Base-by-base conservation (phyloP, 257 asterid species). In the Forsythia viridissima region DNA sequence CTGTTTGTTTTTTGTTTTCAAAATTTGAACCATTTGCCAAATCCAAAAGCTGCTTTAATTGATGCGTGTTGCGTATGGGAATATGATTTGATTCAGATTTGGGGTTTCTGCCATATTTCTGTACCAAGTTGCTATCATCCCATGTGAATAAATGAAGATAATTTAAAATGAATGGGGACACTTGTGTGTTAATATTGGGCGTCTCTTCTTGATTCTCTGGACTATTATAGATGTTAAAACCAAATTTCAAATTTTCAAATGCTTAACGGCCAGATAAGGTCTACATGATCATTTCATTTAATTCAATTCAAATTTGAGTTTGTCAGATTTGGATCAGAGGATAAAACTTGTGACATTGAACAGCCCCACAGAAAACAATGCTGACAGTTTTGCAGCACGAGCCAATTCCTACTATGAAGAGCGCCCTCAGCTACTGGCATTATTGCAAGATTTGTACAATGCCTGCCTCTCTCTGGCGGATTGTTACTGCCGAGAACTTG, bases 241-340 rank as follows among this genome's bases (percentile, higher is more conserved):
- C 18, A 46, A 46, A 46, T 0, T 46, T 46, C 55, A 13, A 46
- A 46, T 16, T 78, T 65, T 70, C 46, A 78, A 75, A 38, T 76
- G 75, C 72, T 78, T 24, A 13, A 20, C 43, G 71, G 42, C 61
- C 77, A 68, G 41, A 65, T 61, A 42, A 70, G 74, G 41, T 70
- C 76, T 37, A 34, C 46, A 10, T 2, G 10, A 39, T 34, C 80
- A 70, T 77, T 30, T 30, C 1, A 30, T 1, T 30, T 80, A 75
- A 74, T 75, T 75, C 52, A 44, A 36, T 18, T 43, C 36, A 24
- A 3, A 46, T 40, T 34, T 48, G 46, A 46, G 4, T 41, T 16
- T 80, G 43, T 16, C 89, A 95, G 99, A 95, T 86, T 81, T 92
- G 91, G 99, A 93, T 20, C 97, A 95, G 82, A 88, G 92, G 83